Evolutionary conservation across 2,329 filamentous ascomycete species (phyloP).

Genomic region (Penicillium psychrosexuale): DNA sequence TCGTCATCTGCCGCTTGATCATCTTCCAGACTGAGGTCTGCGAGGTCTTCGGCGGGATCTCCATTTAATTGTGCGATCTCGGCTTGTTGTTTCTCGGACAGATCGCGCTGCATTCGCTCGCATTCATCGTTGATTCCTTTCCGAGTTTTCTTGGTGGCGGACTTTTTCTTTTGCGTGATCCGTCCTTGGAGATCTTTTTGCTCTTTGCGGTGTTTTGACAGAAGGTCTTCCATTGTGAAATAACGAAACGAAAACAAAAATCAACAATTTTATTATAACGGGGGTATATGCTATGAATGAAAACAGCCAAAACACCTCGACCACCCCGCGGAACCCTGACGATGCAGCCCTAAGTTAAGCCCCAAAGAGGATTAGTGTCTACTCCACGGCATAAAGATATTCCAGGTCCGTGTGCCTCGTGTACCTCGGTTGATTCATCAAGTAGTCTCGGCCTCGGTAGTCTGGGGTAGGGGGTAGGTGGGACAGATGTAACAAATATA

Average conservation of each 20-base stretch:
- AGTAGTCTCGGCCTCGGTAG: constrained; percentile 22
- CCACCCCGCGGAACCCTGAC: constrained; percentile 32
- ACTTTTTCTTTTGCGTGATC: constrained; percentile 94
- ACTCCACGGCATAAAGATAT: constrained; percentile 10
- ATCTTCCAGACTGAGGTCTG: constrained; percentile 34
- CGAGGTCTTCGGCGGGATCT: constrained; percentile 28
- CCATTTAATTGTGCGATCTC: constrained; percentile 50
- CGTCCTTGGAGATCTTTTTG: constrained; percentile 78
- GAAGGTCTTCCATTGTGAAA: constrained; percentile 66
- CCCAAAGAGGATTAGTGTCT: constrained; percentile 21
- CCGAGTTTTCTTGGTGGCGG: constrained; percentile 77
- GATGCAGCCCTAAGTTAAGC: constrained; percentile 25
- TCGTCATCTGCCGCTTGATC: constrained; percentile 16
- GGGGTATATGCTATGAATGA: constrained; percentile 7
- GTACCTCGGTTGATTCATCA: constrained; percentile 26
- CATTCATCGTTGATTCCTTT: constrained; percentile 68
- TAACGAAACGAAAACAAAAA: neutral
- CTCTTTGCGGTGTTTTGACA: constrained; percentile 81
- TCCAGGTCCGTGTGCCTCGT: constrained; percentile 11
- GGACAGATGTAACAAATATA: constrained; percentile 6
- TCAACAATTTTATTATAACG: neutral
- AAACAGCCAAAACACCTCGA: constrained; percentile 5
- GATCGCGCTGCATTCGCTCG: constrained; percentile 54
- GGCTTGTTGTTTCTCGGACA: constrained; percentile 53
- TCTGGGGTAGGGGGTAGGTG: constrained; percentile 10